Evolutionary conservation across 1,139 yeast species (phyloP), one percentile per base, ranked within the genome.

Genomic region (Pichia sp.): DNA sequence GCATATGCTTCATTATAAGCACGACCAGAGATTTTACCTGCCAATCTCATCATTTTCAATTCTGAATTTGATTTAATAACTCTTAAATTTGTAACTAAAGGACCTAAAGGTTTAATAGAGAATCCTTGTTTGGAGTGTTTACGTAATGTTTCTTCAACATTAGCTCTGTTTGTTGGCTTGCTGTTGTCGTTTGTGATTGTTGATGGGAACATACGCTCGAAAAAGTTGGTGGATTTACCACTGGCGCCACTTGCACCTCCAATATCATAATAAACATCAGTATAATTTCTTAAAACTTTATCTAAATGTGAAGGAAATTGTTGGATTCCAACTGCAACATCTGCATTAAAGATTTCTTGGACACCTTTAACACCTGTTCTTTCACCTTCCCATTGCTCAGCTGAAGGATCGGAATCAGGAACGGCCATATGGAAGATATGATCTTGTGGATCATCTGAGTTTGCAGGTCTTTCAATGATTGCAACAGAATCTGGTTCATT

Each of bases 341-440:
- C 98, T 4, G 96, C 96, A 64, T 91, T 93, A 69, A 93, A 93
- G 42, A 83, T 77, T 43, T 88, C 91, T 45, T 69, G 70, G 0
- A 86, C 96, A 12, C 96, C 96, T 42, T 82, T 79, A 8, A 84
- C 73, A 1, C 99, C 99, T 34, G 95, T 84, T 57, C 96, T 76
- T 37, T 79, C 83, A 10, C 99, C 99, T 59, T 91, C 97, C 99
- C 99, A 93, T 53, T 85, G 79, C 65, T 93, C 99, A 28, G 78
- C 79, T 42, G 71, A 71, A 7, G 80, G 76, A 62, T 91, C 85
- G 59, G 83, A 83, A n/a, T 88, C 89, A 3, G 93, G 96, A 7
- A 91, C 96, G 47, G 90, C 70, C 84, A 94, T 78, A 59, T 86
- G 94, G 48, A 86, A 76, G 2, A 75, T 63, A 34, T 48, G 52